Percentiles rank a stretch among this genome's conserved stretches.
Conservation (phyloP, 495 filamentous ascomycete species). For the Poronia punctata region DNA sequence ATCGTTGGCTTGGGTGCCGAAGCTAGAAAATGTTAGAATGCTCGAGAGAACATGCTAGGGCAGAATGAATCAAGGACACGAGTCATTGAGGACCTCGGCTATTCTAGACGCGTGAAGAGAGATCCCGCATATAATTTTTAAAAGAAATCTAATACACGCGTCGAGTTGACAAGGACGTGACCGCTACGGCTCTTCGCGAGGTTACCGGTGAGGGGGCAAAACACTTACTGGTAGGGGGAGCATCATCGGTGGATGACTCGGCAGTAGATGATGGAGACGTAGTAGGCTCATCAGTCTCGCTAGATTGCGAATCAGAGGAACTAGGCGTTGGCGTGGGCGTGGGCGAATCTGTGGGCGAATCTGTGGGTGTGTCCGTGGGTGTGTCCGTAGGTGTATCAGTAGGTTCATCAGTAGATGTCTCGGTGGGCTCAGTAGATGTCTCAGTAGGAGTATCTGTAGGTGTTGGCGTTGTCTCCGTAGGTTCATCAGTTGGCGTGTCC, state of each 20-base stretch:
- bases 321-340: constrained; percentile 1
- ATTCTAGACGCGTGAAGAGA: too few relatives aligned
- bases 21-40: constrained; percentile 9
- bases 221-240: constrained; percentile 5
- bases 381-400: too few relatives aligned
- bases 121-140: too few relatives aligned
- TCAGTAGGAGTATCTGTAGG: constrained; percentile 8
- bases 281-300: not conserved
- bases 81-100: too few relatives aligned
- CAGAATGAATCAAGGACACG: not conserved
- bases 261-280: not conserved
- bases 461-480: constrained; percentile 1
- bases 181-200: too few relatives aligned
- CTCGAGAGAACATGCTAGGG: not conserved
- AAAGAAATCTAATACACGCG: too few relatives aligned
- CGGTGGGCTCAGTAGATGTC: constrained; percentile 2
- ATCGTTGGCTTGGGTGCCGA: constrained; percentile 16
- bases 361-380: constrained; percentile 2
- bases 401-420: too few relatives aligned
- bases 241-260: constrained; percentile 2
- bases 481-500: not conserved
- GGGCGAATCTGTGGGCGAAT: constrained; percentile 11
- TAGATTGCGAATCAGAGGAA: constrained; percentile 2
- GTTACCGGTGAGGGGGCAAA: too few relatives aligned
- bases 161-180: too few relatives aligned